Evolutionary conservation across 139 green algal species (phyloP).

Genomic region (Diplosphaera chodatii): DNA sequence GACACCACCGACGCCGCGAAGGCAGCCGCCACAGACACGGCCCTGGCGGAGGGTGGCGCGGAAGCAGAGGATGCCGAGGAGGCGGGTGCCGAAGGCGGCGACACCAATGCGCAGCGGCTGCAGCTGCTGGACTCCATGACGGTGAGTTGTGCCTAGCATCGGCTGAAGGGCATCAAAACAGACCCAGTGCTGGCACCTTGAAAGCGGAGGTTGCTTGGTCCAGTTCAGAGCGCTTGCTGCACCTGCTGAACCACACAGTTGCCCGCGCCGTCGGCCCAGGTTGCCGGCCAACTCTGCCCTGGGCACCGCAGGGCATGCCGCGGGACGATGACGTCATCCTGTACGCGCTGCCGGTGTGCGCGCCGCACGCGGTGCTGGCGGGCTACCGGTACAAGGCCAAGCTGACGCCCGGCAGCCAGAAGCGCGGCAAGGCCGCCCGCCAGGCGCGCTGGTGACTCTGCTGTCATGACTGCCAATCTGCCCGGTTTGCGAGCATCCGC

Average conservation of each 20-base stretch:
- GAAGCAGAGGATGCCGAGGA: not conserved
- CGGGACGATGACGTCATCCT: slow-evolving; percentile 76
- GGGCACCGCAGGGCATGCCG: slow-evolving; percentile 45
- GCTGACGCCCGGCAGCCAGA: slow-evolving; percentile 70
- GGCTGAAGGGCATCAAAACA: too few relatives aligned
- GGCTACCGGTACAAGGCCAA: slow-evolving; percentile 88
- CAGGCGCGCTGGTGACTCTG: slow-evolving; percentile 41
- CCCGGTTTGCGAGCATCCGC: too few relatives aligned
- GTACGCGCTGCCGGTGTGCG: slow-evolving; percentile 80
- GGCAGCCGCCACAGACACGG: not conserved
- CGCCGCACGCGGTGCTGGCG: slow-evolving; percentile 14
- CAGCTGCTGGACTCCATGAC: slow-evolving; percentile 64
- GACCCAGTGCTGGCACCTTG: too few relatives aligned
- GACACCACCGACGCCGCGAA: not conserved
- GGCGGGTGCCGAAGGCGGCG: too few relatives aligned
- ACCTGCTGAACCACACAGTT: too few relatives aligned
- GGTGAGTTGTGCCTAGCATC: too few relatives aligned
- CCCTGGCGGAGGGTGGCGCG: not conserved
- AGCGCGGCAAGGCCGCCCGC: slow-evolving; percentile 85
- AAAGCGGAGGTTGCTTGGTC: too few relatives aligned
- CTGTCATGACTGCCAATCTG: too few relatives aligned
- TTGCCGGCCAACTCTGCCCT: too few relatives aligned
- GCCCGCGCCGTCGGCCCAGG: too few relatives aligned
- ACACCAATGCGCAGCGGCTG: slow-evolving; percentile 40
- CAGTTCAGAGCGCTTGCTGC: too few relatives aligned